Evolutionary conservation across 306 rosid species (phyloP).

Genomic region (Potentilla sterilis): DNA sequence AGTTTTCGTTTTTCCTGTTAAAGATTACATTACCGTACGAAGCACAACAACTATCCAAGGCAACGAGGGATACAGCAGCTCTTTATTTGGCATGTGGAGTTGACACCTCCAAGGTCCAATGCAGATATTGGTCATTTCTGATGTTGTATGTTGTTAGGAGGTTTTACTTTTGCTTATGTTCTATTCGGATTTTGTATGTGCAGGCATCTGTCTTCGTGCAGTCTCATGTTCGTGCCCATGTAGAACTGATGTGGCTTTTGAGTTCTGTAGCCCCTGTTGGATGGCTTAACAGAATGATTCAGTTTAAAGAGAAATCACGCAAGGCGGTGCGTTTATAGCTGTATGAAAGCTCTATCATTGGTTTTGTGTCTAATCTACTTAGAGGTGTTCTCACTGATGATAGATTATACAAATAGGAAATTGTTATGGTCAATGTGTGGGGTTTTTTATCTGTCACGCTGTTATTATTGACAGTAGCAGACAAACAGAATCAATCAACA

Average conservation of each 20-base stretch:
- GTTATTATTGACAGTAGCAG: background rate
- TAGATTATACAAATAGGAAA: background rate
- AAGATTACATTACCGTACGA: slow-evolving; percentile 94
- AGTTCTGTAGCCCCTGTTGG: slow-evolving; percentile 90
- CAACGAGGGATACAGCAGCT: slow-evolving; percentile 91
- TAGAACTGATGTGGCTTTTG: slow-evolving; percentile 90
- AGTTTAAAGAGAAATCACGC: slow-evolving; percentile 95
- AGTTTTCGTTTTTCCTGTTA: background rate
- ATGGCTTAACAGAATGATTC: slow-evolving; percentile 93
- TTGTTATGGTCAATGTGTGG: slow-evolving; percentile 2
- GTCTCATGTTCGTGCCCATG: slow-evolving; percentile 97
- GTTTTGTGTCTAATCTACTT: slow-evolving; percentile 16
- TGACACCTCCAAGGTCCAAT: slow-evolving; percentile 77
- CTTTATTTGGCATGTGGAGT: slow-evolving; percentile 95
- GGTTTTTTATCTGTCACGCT: background rate
- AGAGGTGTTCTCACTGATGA: background rate
- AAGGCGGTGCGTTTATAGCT: slow-evolving; percentile 85
- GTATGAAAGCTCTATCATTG: slow-evolving; percentile 38
- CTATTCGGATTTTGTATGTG: slow-evolving; percentile 22
- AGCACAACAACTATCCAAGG: slow-evolving; percentile 56
- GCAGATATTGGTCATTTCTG: slow-evolving; percentile 21
- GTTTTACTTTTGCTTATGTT: slow-evolving; percentile 20
- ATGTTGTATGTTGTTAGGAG: slow-evolving; percentile 7
- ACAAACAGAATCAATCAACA: background rate
- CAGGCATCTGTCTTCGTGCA: slow-evolving; percentile 96